Base-by-base conservation (phyloP, 129 eudicot genomes). In the Gnaphalium uliginosum region DNA sequence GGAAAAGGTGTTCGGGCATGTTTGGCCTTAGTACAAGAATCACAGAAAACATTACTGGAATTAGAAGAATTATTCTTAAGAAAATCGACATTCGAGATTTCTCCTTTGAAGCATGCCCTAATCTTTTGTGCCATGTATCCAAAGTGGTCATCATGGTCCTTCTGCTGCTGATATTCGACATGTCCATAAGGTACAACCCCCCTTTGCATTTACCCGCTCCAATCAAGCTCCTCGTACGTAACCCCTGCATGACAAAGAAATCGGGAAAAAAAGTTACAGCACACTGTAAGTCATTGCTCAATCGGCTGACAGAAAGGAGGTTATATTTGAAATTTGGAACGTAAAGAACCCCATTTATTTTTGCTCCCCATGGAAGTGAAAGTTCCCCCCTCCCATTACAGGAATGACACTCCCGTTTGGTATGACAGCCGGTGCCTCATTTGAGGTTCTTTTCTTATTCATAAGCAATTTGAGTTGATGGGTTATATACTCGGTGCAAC, bases 181-280 rank as follows among this genome's bases (percentile, higher is more conserved):
- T 56, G 23, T 21, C 62, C 62, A 56, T 56, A 3, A 18, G 24
- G 9, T 56, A 56, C 4, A 30, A 30, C 33, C 33, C 33, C 33
- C 33, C 6, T 4, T 30, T 5, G 33, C 33, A 30, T 4, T 7
- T n/a, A 56, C 62, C 62, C 62, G 25, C 26, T 56, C 62, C 62
- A 56, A 56, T n/a, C 62, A 56, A 56, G 62, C 10, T 56, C 62
- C 62, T 56, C 62, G 62, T 56, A 56, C 80, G 86, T 8, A 86
- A 89, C 11, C 88, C 96, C 11, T 50, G 87, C 29, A 89, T 89
- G 96, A 89, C 92, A 19, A 86, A 91, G n/a, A n/a, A n/a, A n/a
- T n/a, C n/a, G n/a, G n/a, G n/a, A n/a, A n/a, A n/a, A n/a, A n/a
- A n/a, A n/a, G 18, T 30, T 30, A 30, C 33, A 30, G 0, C 33